Evolutionary conservation across 176 grass and related monocot genomes (phyloP), one percentile per base, ranked within the genome.

Genomic region (Triticum turgidum): DNA sequence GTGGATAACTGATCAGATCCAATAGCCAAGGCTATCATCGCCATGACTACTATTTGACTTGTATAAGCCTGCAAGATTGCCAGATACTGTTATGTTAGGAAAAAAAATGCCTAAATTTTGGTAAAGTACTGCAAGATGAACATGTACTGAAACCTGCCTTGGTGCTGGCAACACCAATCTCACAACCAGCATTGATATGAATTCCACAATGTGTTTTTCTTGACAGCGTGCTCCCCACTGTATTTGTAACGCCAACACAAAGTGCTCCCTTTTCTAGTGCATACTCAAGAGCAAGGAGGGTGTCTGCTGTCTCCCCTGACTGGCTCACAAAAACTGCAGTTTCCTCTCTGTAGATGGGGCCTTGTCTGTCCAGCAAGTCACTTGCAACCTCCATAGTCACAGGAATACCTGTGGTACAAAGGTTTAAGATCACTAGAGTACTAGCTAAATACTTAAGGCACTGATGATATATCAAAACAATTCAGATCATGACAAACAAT

Each of bases 161-260:
- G 34, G 96, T 98, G 64, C 96, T 96, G 52, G 93, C 96, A 91
- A 98, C 96, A 65, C 93, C 93, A 61, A 98, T 98, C 76, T 98
- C 96, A 86, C 93, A 95, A 56, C 93, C 96, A 76, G 93, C 96
- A 94, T 98, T 98, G 45, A 94, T 89, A 89, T 98, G 96, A 89
- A 98, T 80, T 66, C 91, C 96, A 12, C 96, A 98, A 37, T 98
- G 91, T 73, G 96, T 98, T 94, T 85, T 94, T 74, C 96, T 93
- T 25, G 93, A 92, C n/a, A 98, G 83, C 68, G 93, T 92, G 83
- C 91, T 94, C 69, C 96, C 96, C 41, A 96, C 93, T 17, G 96
- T 98, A 86, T 98, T 98, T 83, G 96, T 94, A 73, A 95, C 82
- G 34, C 96, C 96, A 79, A 98, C 91, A 87, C 96, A 98, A 81